A percentile compares a stretch with the other conserved stretches of the same genome.
Conservation (phyloP, 257 asterid species). For the Capsicum baccatum region DNA sequence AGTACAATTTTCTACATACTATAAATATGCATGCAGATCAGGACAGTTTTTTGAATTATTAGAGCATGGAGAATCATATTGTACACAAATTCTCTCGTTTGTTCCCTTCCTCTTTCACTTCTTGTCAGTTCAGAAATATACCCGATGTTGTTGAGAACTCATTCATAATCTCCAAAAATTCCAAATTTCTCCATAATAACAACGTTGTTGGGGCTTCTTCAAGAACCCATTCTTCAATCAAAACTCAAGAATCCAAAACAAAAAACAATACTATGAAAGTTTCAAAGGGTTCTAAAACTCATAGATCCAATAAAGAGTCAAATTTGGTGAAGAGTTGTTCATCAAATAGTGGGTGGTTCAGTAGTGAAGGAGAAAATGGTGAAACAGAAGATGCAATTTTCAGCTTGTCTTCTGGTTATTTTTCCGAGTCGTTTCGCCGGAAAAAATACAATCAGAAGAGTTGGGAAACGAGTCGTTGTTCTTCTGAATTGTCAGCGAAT, state of each 20-base stretch:
- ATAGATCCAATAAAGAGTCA: not conserved
- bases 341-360: conserved; percentile 61
- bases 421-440: conserved; percentile 56
- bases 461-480: conserved; percentile 42
- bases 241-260: conserved; percentile 32
- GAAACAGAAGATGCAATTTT: conserved; percentile 44
- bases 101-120: conserved; percentile 64
- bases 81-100: conserved; percentile 56
- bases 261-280: not conserved
- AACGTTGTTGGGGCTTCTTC: conserved; percentile 19
- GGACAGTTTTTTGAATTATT: not conserved
- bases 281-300: not conserved
- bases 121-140: conserved; percentile 50
- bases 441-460: conserved; percentile 39
- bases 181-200: conserved; percentile 2
- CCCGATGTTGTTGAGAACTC: conserved; percentile 58
- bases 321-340: conserved; percentile 43
- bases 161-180: conserved; percentile 40
- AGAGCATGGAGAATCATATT: conserved; percentile 54
- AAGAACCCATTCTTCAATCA: conserved; percentile 8
- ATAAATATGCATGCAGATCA: conserved; percentile 4
- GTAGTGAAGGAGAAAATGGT: conserved; percentile 46
- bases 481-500: conserved; percentile 35
- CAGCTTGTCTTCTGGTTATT: conserved; percentile 61
- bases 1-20: not conserved